Evolutionary conservation across 306 rosid species (phyloP).

Genomic region (Potentilla sterilis): DNA sequence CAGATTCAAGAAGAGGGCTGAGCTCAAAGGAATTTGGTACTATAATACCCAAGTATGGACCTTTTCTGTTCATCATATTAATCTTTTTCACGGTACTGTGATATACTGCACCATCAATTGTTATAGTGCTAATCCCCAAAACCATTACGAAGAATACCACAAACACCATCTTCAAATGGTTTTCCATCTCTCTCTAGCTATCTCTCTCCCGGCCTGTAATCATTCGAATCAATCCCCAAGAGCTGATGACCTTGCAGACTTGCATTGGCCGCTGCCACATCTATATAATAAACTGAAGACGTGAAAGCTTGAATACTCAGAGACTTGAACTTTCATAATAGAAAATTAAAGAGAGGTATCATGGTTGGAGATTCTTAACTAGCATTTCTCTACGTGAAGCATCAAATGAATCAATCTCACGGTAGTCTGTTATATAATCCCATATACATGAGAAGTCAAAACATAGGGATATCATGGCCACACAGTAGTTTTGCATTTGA

Average conservation of each 20-base stretch:
- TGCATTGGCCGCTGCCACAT: background rate
- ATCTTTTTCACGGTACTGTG: slow-evolving; percentile 33
- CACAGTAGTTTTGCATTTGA: background rate
- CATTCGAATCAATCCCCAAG: background rate
- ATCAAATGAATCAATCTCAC: slow-evolving; percentile 3
- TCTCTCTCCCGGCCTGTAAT: background rate
- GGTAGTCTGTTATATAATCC: background rate
- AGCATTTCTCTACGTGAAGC: background rate
- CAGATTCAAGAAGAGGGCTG: slow-evolving; percentile 69
- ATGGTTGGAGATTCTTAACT: background rate
- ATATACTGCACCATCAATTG: slow-evolving; percentile 38
- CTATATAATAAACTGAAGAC: background rate
- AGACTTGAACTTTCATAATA: background rate
- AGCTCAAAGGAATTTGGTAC: slow-evolving; percentile 72
- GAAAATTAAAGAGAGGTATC: background rate
- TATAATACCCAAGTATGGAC: slow-evolving; percentile 71
- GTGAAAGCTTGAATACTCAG: slow-evolving; percentile 3
- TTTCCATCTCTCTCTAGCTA: slow-evolving; percentile 20
- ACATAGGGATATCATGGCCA: background rate
- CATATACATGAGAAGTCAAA: background rate
- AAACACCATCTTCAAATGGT: slow-evolving; percentile 27
- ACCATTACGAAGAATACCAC: slow-evolving; percentile 31
- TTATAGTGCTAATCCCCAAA: slow-evolving; percentile 24
- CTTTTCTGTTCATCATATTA: slow-evolving; percentile 36
- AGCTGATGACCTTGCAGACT: background rate